A percentile compares a stretch with the other conserved stretches of the same genome.
Conservation (phyloP, 116 monocot genomes). For the Iris pallida region DNA sequence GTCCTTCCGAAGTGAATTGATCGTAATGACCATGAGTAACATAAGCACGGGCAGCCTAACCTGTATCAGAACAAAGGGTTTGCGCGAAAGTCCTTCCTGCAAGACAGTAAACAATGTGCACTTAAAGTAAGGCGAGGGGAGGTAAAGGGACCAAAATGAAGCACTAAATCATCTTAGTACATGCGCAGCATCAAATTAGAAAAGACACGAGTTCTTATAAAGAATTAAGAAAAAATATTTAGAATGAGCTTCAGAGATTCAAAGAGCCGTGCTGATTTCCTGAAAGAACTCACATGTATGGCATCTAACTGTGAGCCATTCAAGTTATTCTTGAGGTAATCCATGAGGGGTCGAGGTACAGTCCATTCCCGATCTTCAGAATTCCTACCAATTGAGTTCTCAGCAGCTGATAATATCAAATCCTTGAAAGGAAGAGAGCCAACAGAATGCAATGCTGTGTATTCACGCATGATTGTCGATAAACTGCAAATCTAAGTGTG, state of each 20-base stretch:
- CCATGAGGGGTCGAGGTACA: slow-evolving; percentile 80
- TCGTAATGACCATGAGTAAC: neutral
- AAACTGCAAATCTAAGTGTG: slow-evolving; percentile 72
- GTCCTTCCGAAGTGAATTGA: neutral
- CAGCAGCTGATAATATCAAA: slow-evolving; percentile 76
- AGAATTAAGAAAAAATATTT: neutral
- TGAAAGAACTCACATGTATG: slow-evolving; percentile 58
- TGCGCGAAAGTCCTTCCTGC: slow-evolving; percentile 92
- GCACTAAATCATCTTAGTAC: neutral
- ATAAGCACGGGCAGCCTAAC: slow-evolving; percentile 18
- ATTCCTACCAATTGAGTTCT: slow-evolving; percentile 26
- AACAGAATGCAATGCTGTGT: slow-evolving; percentile 70
- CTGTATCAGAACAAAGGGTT: slow-evolving; percentile 94
- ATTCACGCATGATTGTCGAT: slow-evolving; percentile 96
- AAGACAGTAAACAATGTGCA: slow-evolving; percentile 9
- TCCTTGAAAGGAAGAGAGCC: slow-evolving; percentile 79
- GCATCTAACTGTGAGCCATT: slow-evolving; percentile 89
- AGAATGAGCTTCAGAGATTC: neutral
- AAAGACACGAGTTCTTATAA: neutral
- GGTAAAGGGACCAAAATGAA: neutral
- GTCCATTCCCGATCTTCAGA: slow-evolving; percentile 63
- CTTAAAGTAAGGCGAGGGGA: neutral
- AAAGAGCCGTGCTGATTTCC: neutral
- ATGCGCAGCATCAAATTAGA: slow-evolving; percentile 1
- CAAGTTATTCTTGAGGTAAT: slow-evolving; percentile 62